These are phyloP conservation scores for Beta macrorhiza DNA, from an alignment of 179 eudicot genomes.

Conservation along the genomic window DNA sequence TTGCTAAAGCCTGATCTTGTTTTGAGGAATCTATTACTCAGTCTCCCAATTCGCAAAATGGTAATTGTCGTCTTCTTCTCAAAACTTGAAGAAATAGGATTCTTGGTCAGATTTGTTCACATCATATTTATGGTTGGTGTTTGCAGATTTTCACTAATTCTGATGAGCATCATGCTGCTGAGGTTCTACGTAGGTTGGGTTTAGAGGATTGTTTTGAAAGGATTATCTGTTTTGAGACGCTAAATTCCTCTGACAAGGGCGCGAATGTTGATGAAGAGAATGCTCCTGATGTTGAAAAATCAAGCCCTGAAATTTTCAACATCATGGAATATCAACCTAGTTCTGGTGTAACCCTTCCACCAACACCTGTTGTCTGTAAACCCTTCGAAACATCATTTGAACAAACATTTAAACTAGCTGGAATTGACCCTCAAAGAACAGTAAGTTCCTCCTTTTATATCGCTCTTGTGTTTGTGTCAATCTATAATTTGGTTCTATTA, in stretches of 20 bases:
- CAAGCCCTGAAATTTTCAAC: slow-evolving; percentile 27
- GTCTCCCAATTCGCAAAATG: slow-evolving; percentile 76
- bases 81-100: neutral
- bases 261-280: slow-evolving; percentile 21
- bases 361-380: slow-evolving; percentile 72
- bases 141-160: slow-evolving; percentile 74
- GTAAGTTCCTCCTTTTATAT: slow-evolving; percentile 38
- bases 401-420: slow-evolving; percentile 59
- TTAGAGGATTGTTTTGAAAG: slow-evolving; percentile 79
- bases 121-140: neutral
- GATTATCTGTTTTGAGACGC: slow-evolving; percentile 72
- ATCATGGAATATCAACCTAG: slow-evolving; percentile 38
- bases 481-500: neutral
- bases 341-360: slow-evolving; percentile 38
- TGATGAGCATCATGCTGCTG: slow-evolving; percentile 61
- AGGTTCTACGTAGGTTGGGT: slow-evolving; percentile 63
- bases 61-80: slow-evolving; percentile 39
- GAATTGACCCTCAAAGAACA: slow-evolving; percentile 65
- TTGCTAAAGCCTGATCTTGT: slow-evolving; percentile 71
- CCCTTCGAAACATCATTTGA: slow-evolving; percentile 65
- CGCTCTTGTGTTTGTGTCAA: neutral
- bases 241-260: slow-evolving; percentile 45
- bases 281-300: slow-evolving; percentile 19
- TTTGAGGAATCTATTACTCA: slow-evolving; percentile 60
- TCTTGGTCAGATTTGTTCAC: neutral